phyloP scores from a whole-genome alignment of 345 rosid species.

The Camelina neglecta region DNA sequence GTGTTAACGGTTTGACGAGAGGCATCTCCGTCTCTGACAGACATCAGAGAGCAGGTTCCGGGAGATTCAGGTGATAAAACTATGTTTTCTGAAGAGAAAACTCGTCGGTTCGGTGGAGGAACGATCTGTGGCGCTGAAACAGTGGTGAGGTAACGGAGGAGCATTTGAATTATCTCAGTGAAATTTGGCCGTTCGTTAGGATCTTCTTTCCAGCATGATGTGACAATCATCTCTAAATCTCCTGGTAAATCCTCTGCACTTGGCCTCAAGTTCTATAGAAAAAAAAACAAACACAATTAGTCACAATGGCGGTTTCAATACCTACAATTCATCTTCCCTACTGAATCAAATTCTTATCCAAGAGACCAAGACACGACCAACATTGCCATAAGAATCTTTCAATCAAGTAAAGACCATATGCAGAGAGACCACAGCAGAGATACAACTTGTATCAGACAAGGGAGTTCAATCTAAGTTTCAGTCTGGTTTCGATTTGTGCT shows the following conservation, averaged over 20 bases:
- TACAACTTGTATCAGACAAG: background rate
- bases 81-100: constrained; percentile 54
- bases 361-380: background rate
- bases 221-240: constrained; percentile 75
- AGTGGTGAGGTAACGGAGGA: constrained; percentile 66
- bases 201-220: constrained; percentile 99
- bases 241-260: constrained; percentile 80
- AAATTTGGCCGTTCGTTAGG: constrained; percentile 87
- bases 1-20: constrained; percentile 50
- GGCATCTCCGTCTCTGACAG: constrained; percentile 52
- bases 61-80: constrained; percentile 91
- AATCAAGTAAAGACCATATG: constrained; percentile 5
- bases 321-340: background rate
- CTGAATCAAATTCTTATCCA: background rate
- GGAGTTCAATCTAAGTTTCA: background rate
- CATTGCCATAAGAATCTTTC: background rate
- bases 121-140: constrained; percentile 60
- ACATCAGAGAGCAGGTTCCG: constrained; percentile 82
- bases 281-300: background rate
- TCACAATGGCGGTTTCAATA: background rate
- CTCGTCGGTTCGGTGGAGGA: constrained; percentile 56
- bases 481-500: background rate
- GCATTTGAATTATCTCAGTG: constrained; percentile 85
- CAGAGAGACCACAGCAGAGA: background rate
- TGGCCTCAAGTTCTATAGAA: constrained; percentile 80